Percentiles rank a stretch among this genome's conserved stretches.
These are phyloP conservation scores for Ilyonectria mors-panacis DNA, from an alignment of 2,329 filamentous ascomycete species.

Conservation along the genomic window DNA sequence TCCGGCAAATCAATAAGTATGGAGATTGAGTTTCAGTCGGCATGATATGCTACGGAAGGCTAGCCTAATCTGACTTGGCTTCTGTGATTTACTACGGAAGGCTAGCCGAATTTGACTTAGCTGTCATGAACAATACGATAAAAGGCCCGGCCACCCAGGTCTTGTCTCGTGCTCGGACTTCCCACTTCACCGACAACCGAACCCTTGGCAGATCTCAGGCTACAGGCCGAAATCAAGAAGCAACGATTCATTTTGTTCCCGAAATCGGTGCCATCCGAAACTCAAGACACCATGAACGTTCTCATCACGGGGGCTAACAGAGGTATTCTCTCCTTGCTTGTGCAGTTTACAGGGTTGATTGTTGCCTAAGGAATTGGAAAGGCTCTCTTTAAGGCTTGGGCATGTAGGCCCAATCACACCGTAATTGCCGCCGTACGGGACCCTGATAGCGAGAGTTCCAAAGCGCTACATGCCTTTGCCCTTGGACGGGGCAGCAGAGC, in stretches of 20 bases:
- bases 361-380: not conserved
- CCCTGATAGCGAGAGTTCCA: not conserved
- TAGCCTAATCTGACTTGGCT: too few relatives aligned
- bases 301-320: not conserved
- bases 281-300: not conserved
- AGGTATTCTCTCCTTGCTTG: not conserved
- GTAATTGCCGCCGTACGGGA: not conserved
- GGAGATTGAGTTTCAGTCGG: too few relatives aligned
- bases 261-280: not conserved
- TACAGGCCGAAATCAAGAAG: not conserved
- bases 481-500: not conserved
- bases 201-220: not conserved
- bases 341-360: not conserved
- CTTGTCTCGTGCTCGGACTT: not conserved
- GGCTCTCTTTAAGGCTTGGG: not conserved
- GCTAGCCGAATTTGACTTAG: not conserved
- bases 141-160: not conserved
- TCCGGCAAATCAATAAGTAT: too few relatives aligned
- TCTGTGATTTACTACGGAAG: not conserved
- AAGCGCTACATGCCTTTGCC: not conserved
- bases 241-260: not conserved
- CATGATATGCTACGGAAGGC: too few relatives aligned
- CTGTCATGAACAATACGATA: not conserved
- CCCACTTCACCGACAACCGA: not conserved
- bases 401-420: not conserved